Percentiles rank a stretch among this genome's conserved stretches.
These are phyloP conservation scores for Dryadomyces sulphureus DNA, from an alignment of 2,329 filamentous ascomycete genomes.

Conservation along the genomic window DNA sequence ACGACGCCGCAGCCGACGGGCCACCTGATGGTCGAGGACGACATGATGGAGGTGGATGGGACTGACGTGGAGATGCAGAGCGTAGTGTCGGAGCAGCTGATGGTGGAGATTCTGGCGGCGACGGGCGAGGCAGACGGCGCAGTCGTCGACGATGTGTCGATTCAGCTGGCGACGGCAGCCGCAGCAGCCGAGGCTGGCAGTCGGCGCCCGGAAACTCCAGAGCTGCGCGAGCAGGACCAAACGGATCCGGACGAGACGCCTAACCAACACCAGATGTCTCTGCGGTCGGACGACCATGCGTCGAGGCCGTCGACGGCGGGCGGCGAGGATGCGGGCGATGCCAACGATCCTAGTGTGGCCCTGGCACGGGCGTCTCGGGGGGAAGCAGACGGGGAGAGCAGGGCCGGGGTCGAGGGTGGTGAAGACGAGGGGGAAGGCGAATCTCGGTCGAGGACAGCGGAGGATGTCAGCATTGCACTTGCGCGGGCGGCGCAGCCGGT, in stretches of 20 bases:
- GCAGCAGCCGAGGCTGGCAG: background rate
- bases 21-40: background rate
- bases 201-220: background rate
- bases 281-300: conserved; percentile 5
- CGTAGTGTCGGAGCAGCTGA: conserved; percentile 1
- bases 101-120: background rate
- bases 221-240: background rate
- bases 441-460: no score
- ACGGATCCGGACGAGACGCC: background rate
- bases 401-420: no score
- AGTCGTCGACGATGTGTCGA: background rate
- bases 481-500: background rate
- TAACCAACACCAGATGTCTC: conserved; percentile 8
- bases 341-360: conserved; percentile 13
- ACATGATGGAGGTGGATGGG: conserved; percentile 8
- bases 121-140: background rate
- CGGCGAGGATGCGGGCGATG: background rate
- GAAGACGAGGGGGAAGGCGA: no score
- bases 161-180: background rate
- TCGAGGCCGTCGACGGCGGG: background rate
- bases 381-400: background rate
- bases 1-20: conserved; percentile 1
- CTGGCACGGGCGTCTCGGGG: conserved; percentile 10
- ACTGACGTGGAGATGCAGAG: conserved; percentile 10
- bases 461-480: background rate